Evolutionary conservation across 2,329 filamentous ascomycete species (phyloP).

Genomic region (Aspergillus fructus): DNA sequence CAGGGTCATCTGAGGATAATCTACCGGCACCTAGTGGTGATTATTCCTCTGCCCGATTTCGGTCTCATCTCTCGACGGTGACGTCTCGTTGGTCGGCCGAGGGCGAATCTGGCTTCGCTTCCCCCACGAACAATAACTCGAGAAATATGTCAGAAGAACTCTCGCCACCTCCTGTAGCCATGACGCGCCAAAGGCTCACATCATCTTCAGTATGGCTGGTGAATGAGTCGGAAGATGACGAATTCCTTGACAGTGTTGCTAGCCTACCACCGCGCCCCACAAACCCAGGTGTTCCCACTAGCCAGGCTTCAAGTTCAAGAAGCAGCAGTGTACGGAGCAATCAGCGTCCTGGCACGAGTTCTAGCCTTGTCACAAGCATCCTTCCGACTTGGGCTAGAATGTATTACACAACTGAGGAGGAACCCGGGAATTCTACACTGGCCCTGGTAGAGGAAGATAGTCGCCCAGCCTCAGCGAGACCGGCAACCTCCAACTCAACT

Average conservation of each 20-base stretch:
- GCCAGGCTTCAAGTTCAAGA: constrained; percentile 43
- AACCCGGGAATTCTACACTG: constrained; percentile 50
- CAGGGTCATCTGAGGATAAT: constrained; percentile 19
- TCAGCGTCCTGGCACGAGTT: constrained; percentile 42
- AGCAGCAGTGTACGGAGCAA: constrained; percentile 38
- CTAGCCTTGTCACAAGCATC: constrained; percentile 44
- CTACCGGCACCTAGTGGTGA: constrained; percentile 34
- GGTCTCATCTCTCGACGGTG: constrained; percentile 46
- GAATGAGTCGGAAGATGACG: constrained; percentile 32
- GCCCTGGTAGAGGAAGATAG: constrained; percentile 34
- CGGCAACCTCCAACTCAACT: constrained; percentile 32
- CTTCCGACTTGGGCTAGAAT: constrained; percentile 55
- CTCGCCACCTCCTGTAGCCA: constrained; percentile 23
- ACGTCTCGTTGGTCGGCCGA: constrained; percentile 44
- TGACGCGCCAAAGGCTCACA: constrained; percentile 22
- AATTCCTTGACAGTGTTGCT: constrained; percentile 37
- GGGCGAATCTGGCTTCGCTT: constrained; percentile 26
- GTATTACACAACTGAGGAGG: constrained; percentile 69
- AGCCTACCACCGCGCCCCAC: constrained; percentile 34
- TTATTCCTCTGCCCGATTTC: constrained; percentile 37
- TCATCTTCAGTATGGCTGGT: constrained; percentile 38
- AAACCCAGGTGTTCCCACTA: constrained; percentile 38
- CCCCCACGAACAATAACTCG: constrained; percentile 22
- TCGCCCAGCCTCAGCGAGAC: constrained; percentile 29
- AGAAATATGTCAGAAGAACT: constrained; percentile 24